Evolutionary conservation across 2,329 filamentous ascomycete genomes (phyloP), one percentile per base, ranked within the genome.

Genomic region (Botrytis byssoidea): DNA sequence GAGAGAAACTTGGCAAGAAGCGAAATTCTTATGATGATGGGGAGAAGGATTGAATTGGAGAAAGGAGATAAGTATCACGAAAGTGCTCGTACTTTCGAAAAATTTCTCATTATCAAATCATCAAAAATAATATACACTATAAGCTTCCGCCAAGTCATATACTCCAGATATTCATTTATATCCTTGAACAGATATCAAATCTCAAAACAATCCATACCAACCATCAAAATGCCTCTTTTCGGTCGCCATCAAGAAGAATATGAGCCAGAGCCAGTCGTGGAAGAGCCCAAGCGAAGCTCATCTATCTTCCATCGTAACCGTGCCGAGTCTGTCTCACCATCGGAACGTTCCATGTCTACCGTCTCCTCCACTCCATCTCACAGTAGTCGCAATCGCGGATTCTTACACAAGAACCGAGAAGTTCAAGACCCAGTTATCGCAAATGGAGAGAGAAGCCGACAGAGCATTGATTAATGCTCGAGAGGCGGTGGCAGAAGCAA

Each of bases 301-400:
- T 72, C 70, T 18, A 57, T 72, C 22, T 72, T 72, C 63, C 70
- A 71, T 29, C 70, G 70, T 32, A 71, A 72, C 48, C 70, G 63
- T 44, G 16, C 32, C 6, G 55, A 57, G 16, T 72, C 70, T 40
- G 37, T 57, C 16, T 72, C 70, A 44, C 63, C 22, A 14, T 67
- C 61, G 25, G 70, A 72, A 66, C 70, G 70, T 35, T 48, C 61
- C 40, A 60, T 59, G 48, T 68, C 70, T 10, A 72, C 63, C 9
- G 70, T 59, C 44, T 60, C 70, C 14, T 55, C 70, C 4, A 40
- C 59, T 20, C 44, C 60, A 16, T 67, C 70, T n/a, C 65, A 68
- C n/a, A 44, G 16, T 37, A 37, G 46, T 20, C n/a, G 48, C 29
- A 32, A 68, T 57, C 61, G 63, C 12, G 37, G 40, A 16, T 72